Evolutionary conservation across 371 early-diverging fungal species (phyloP), one percentile per base, ranked within the genome.

Genomic region (Actinomucor elegans): DNA sequence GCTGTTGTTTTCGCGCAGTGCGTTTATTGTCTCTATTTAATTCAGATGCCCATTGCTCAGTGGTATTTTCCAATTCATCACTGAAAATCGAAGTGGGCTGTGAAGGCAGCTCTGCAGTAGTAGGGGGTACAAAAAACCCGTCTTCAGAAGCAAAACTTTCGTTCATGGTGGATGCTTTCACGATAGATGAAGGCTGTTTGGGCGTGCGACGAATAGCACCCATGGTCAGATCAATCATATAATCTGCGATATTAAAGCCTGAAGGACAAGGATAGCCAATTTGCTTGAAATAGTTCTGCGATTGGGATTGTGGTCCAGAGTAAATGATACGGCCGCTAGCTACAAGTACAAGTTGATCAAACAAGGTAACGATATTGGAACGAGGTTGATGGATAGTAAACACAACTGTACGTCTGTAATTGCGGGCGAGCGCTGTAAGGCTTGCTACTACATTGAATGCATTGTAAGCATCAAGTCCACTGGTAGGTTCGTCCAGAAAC

Each of bases 351-450:
- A 97, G 71, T 23, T 87, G 84, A 70, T 96, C 94, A 76, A 99
- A 96, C 52, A 93, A 69, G 15, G 87, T 77, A 40, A 91, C 92
- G 44, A 98, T 94, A 53, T 97, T 91, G 12, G 90, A 87, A 11
- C 97, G 83, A 4, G 99, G 99, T 61, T 97, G 99, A 63, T 99
- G 98, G 29, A 97, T 94, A 9, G 94, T 94, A 61, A 93, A 90
- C 5, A 97, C 77, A 20, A 99, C 85, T 0, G 97, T 97, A 20
- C 94, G 87, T 37, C 91, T 88, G 55, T 87, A 86, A 21, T 81
- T 74, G 21, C 85, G 77, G 0, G 98, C 96, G 21, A 98, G 64
- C 0, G 84, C 78, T 7, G 88, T 90, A 17, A 99, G 75, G 17
- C 89, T 85, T 36, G 91, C 83, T 31, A 98, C 84, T 4, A 99